phyloP scores from a whole-genome alignment of 805 yeast species.

The Candida gorgasii region DNA sequence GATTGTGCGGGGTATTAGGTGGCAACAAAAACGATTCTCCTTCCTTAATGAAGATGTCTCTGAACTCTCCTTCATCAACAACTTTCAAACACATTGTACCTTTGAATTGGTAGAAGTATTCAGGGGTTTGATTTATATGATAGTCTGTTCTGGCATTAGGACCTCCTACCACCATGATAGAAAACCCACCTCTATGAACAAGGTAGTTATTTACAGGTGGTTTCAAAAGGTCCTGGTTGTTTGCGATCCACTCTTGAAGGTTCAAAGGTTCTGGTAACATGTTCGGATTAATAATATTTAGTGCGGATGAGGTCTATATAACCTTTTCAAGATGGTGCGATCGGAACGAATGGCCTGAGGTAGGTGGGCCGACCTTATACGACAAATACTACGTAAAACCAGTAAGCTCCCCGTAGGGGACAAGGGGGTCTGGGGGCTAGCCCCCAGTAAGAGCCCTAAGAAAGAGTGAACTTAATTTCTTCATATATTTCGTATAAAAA shows the following conservation, averaged over 20 bases:
- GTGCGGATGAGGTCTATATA: too few relatives aligned
- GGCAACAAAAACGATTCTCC: slow-evolving; percentile 91
- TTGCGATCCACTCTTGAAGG: slow-evolving; percentile 76
- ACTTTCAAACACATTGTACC: slow-evolving; percentile 85
- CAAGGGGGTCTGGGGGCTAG: too few relatives aligned
- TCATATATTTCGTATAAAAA: too few relatives aligned
- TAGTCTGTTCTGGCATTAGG: slow-evolving; percentile 94
- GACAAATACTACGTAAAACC: too few relatives aligned
- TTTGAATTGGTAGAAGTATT: slow-evolving; percentile 85
- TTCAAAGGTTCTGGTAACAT: slow-evolving; percentile 73
- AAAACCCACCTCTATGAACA: slow-evolving; percentile 87
- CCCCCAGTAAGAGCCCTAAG: too few relatives aligned
- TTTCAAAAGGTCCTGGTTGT: slow-evolving; percentile 70
- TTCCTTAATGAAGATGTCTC: slow-evolving; percentile 72
- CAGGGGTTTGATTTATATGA: slow-evolving; percentile 92
- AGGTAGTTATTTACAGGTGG: slow-evolving; percentile 95
- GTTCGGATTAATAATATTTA: too few relatives aligned
- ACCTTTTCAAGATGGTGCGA: too few relatives aligned
- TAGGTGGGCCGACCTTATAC: too few relatives aligned
- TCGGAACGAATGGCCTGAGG: too few relatives aligned
- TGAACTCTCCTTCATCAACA: slow-evolving; percentile 69
- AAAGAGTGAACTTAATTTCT: too few relatives aligned
- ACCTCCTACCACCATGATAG: slow-evolving; percentile 95
- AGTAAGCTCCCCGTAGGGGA: too few relatives aligned
- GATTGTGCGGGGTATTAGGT: slow-evolving; percentile 83